Evolutionary conservation across 768 basidiomycete genomes (phyloP).

Genomic region (Agrocybe pediades): DNA sequence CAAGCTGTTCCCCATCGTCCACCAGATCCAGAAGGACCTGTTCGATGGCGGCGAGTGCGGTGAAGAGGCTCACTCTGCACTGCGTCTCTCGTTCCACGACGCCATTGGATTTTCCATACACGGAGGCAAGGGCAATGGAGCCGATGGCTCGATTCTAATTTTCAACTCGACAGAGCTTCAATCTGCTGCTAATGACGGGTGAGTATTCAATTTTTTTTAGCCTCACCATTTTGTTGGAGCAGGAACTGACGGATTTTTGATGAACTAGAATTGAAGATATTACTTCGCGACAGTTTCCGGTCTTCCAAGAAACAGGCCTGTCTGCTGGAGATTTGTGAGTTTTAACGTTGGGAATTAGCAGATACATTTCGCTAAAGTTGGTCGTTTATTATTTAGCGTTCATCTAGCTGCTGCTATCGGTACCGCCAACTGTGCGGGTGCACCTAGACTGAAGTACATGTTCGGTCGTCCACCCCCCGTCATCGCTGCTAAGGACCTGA

Average conservation of each 20-base stretch:
- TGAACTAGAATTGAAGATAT: conserved; percentile 17
- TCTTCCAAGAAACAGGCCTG: conserved; percentile 8
- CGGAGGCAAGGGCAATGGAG: conserved; percentile 23
- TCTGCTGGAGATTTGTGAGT: conserved; percentile 19
- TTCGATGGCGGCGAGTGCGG: conserved; percentile 24
- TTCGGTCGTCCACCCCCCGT: conserved; percentile 28
- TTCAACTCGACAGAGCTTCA: conserved; percentile 23
- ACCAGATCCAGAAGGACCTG: conserved; percentile 3
- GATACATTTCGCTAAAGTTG: background rate
- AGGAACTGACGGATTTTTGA: too few species aligned
- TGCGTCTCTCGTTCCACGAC: conserved; percentile 23
- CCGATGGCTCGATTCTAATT: conserved; percentile 27
- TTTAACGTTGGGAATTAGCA: background rate
- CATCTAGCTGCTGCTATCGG: conserved; percentile 29
- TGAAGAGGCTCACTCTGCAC: conserved; percentile 26
- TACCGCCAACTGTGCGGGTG: conserved; percentile 37
- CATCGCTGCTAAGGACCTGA: conserved; percentile 24
- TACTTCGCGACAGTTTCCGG: conserved; percentile 11
- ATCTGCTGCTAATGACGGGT: conserved; percentile 22
- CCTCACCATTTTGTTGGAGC: background rate
- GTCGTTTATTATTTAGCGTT: conserved; percentile 10
- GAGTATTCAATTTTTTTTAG: conserved; percentile 2
- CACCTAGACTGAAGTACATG: conserved; percentile 31
- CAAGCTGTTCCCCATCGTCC: conserved; percentile 6
- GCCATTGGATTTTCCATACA: conserved; percentile 18